A percentile compares a stretch with the other conserved stretches of the same genome.
Conservation (phyloP, 2,329 filamentous ascomycete species). For the Aspergillus piperis region DNA sequence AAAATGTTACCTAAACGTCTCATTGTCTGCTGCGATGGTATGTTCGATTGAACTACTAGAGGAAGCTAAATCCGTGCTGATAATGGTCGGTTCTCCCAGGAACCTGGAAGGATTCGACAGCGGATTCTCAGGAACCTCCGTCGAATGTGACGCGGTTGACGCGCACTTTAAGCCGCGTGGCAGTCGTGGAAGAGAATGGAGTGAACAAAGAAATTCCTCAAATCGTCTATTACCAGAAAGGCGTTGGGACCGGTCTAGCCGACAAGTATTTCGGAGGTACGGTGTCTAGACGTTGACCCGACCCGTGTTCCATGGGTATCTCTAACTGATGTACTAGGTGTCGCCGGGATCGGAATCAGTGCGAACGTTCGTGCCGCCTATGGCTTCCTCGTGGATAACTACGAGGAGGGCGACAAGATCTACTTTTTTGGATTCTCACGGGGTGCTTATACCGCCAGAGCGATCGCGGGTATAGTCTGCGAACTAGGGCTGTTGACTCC, state of each 20-base stretch:
- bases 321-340: constrained; percentile 1
- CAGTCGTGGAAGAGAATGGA: constrained; percentile 29
- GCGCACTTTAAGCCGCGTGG: constrained; percentile 36
- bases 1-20: constrained; percentile 27
- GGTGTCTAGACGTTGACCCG: background rate
- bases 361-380: constrained; percentile 36
- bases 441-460: constrained; percentile 50
- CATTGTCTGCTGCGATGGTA: constrained; percentile 40
- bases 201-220: constrained; percentile 31
- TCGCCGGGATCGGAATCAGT: constrained; percentile 23
- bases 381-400: constrained; percentile 56
- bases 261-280: constrained; percentile 25
- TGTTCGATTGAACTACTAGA: background rate
- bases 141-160: constrained; percentile 45
- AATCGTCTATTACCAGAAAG: constrained; percentile 46
- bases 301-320: too few species aligned
- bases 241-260: constrained; percentile 36
- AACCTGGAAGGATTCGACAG: constrained; percentile 37
- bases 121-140: constrained; percentile 31
- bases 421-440: constrained; percentile 53
- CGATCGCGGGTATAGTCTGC: constrained; percentile 48
- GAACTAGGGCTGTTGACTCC: constrained; percentile 49
- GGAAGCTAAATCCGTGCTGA: background rate
- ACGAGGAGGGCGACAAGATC: constrained; percentile 53
- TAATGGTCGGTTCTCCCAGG: constrained; percentile 8